A percentile compares a stretch with the other conserved stretches of the same genome.
phyloP scores from a whole-genome alignment of 2,329 filamentous ascomycete genomes.

The Delphinella strobiligena region DNA sequence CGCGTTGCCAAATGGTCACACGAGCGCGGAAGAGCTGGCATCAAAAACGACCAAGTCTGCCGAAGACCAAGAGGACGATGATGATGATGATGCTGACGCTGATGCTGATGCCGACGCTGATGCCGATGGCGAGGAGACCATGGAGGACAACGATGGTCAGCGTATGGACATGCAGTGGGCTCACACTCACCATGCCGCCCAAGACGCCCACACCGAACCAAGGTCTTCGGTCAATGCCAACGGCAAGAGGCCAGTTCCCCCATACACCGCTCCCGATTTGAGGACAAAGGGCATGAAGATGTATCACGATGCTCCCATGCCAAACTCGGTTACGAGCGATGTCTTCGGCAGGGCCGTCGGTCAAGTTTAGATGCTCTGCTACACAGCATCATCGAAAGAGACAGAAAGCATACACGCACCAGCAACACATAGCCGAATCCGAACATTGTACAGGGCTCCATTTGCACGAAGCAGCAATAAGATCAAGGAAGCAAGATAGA shows the following conservation, averaged over 20 bases:
- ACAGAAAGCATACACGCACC: no score
- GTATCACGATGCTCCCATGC: constrained; percentile 7
- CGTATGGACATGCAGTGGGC: neutral
- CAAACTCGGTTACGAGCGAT: constrained; percentile 1
- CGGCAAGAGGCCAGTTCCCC: constrained; percentile 8
- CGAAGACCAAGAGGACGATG: constrained; percentile 3
- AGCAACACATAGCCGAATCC: no score
- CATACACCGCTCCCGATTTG: constrained; percentile 1
- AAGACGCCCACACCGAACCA: constrained; percentile 1
- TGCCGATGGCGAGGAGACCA: constrained; percentile 5
- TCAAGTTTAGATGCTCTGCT: constrained; percentile 3
- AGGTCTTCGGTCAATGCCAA: constrained; percentile 9
- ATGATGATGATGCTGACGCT: constrained; percentile 8
- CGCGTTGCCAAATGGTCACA: neutral
- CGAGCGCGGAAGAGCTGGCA: neutral
- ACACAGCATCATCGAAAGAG: no score
- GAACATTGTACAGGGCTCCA: no score
- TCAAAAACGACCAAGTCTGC: neutral
- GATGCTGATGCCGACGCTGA: constrained; percentile 10
- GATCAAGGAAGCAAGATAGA: no score
- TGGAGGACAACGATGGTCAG: neutral
- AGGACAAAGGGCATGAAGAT: constrained; percentile 5
- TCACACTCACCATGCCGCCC: neutral
- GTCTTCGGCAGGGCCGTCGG: constrained; percentile 5
- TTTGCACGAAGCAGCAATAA: no score